phyloP scores from a whole-genome alignment of 495 filamentous ascomycete genomes.

The Aspergillus olivimuriae region DNA sequence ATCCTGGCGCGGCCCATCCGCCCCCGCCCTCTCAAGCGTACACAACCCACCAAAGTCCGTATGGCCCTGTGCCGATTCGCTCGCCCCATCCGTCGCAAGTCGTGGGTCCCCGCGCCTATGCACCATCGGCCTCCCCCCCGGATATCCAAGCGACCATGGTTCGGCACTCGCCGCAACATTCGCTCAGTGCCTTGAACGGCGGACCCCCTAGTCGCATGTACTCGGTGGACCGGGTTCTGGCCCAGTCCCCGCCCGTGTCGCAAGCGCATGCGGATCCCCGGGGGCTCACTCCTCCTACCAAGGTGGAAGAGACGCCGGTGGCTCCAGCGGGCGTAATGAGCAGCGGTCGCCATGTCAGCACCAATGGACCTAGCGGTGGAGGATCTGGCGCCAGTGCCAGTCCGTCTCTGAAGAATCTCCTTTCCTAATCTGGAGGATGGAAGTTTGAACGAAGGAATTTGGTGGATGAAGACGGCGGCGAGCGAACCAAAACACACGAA shows the following conservation, averaged over 20 bases:
- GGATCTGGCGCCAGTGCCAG: slow-evolving; percentile 61
- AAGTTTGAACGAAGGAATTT: too few relatives aligned
- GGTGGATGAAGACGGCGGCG: too few relatives aligned
- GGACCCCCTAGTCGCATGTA: slow-evolving; percentile 32
- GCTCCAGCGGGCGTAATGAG: slow-evolving; percentile 18
- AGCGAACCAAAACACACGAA: too few relatives aligned
- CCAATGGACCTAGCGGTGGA: slow-evolving; percentile 29
- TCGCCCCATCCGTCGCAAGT: slow-evolving; percentile 37
- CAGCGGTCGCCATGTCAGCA: slow-evolving; percentile 25
- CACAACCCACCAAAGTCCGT: slow-evolving; percentile 36
- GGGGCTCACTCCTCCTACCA: slow-evolving; percentile 27
- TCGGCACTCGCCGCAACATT: slow-evolving; percentile 36
- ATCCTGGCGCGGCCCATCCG: slow-evolving; percentile 25
- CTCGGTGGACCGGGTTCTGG: slow-evolving; percentile 30
- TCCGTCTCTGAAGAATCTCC: slow-evolving; percentile 67
- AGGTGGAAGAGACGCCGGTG: slow-evolving; percentile 28
- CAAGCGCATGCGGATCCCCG: slow-evolving; percentile 31
- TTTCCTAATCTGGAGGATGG: too few relatives aligned
- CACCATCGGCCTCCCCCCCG: slow-evolving; percentile 44
- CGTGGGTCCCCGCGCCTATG: slow-evolving; percentile 30
- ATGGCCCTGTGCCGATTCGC: slow-evolving; percentile 30
- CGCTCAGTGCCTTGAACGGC: slow-evolving; percentile 32
- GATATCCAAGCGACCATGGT: slow-evolving; percentile 37
- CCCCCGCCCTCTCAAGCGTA: slow-evolving; percentile 35
- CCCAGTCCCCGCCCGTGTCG: slow-evolving; percentile 32